Base-by-base conservation (phyloP, 2,329 filamentous ascomycete species). In the Penicillium sp. region DNA sequence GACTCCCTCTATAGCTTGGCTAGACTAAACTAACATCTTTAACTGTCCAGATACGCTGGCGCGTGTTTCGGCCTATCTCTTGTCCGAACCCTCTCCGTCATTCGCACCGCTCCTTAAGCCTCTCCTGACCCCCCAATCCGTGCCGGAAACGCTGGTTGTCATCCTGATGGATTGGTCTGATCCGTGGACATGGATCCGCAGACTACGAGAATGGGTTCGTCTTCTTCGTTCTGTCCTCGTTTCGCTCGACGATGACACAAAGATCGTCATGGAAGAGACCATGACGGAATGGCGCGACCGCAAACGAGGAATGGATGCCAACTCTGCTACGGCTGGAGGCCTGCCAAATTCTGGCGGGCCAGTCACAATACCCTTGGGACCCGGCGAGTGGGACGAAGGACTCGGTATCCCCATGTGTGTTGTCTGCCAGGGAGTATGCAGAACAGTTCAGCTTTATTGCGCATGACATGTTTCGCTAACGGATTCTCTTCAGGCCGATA, bases 101-200 rank as follows among this genome's bases (percentile, higher is more conserved):
- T 95, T 95, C 67, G 83, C 86, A 32, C 84, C 86, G 26, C 82
- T 96, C 45, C 77, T 96, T 50, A 84, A 84, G 57, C 89, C 90
- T 20, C 85, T 95, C 42, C 78, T 96, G 50, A 95, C 86, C 14
- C 84, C 87, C 35, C 81, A 87, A 68, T 85, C 88, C 6, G 86
- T 95, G 63, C 84, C 87, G 24, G 86, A 95, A 66, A 95, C 87
- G 38, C 78, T 95, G 50, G 80, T 97, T 53, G 87, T 95, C 52
- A 83, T 98, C 60, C 75, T 98, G n/a, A 77, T 98, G 35, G 90
- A 96, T 73, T 98, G 93, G 93, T 85, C 87, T 48, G 83, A 93
- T 64, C 93, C 93, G 11, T 95, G 93, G 83, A 76, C 83, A 52
- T 98, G 94, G 89, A 79, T 96, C 63, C 81, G 88, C 49, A 86